Evolutionary conservation across 1,284 basidiomycete species (phyloP).

Genomic region (Microbotryum intermedium): DNA sequence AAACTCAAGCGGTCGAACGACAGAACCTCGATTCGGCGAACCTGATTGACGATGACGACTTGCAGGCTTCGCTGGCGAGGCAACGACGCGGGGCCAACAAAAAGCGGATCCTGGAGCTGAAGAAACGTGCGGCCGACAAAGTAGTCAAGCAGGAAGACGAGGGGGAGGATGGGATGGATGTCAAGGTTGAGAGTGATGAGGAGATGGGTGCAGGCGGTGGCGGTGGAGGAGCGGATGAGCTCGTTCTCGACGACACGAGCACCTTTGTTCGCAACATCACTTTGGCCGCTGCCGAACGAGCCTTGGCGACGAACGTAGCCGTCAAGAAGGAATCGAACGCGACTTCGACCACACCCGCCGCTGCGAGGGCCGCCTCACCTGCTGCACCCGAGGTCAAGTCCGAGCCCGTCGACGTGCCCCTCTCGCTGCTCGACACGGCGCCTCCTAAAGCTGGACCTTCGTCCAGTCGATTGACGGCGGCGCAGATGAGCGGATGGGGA

Average conservation of each 20-base stretch:
- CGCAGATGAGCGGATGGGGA: slow-evolving; percentile 52
- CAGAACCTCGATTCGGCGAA: slow-evolving; percentile 45
- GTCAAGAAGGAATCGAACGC: slow-evolving; percentile 40
- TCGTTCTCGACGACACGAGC: slow-evolving; percentile 93
- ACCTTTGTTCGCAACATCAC: slow-evolving; percentile 86
- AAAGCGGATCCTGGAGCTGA: slow-evolving; percentile 62
- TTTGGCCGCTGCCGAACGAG: slow-evolving; percentile 40
- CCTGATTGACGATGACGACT: slow-evolving; percentile 96
- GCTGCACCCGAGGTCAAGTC: slow-evolving; percentile 20
- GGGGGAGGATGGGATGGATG: slow-evolving; percentile 4
- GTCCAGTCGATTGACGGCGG: slow-evolving; percentile 35
- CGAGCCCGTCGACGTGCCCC: slow-evolving; percentile 13
- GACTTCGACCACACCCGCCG: too few relatives aligned
- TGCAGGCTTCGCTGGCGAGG: slow-evolving; percentile 83
- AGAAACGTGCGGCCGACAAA: slow-evolving; percentile 5
- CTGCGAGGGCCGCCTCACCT: not conserved
- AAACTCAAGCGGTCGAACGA: slow-evolving; percentile 16
- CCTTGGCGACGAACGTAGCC: slow-evolving; percentile 6
- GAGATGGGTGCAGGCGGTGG: slow-evolving; percentile 1
- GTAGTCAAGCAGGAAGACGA: slow-evolving; percentile 38
- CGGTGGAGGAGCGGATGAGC: slow-evolving; percentile 29
- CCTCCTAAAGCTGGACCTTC: too few relatives aligned
- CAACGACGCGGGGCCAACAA: slow-evolving; percentile 72
- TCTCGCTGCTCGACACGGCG: slow-evolving; percentile 32
- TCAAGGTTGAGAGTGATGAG: not conserved